These are phyloP conservation scores for Rhizopogon roseolus DNA, from an alignment of 768 basidiomycete genomes.

Conservation along the genomic window DNA sequence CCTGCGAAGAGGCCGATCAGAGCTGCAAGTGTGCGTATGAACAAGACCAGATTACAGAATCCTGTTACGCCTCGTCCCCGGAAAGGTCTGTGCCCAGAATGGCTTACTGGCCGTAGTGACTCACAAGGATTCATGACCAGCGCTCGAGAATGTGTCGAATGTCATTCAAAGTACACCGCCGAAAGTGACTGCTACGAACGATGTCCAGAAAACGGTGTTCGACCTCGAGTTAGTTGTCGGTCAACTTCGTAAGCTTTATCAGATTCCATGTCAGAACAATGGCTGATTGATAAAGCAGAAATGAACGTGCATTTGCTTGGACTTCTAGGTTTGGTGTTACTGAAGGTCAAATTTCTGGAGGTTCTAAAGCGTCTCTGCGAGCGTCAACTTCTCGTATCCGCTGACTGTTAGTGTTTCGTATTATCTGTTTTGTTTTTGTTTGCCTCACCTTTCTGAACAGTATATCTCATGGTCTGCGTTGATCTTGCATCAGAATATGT, in stretches of 20 bases:
- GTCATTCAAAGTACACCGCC: slow-evolving; percentile 6
- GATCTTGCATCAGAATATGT: slow-evolving; percentile 79
- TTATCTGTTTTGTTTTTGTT: neutral
- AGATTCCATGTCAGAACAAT: neutral
- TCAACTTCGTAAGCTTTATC: slow-evolving; percentile 46
- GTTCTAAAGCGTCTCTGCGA: slow-evolving; percentile 59
- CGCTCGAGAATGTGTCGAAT: slow-evolving; percentile 15
- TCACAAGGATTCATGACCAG: slow-evolving; percentile 2
- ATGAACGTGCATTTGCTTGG: slow-evolving; percentile 60
- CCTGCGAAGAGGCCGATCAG: slow-evolving; percentile 9
- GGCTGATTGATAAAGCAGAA: slow-evolving; percentile 30
- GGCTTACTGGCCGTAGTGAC: neutral
- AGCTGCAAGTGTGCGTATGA: slow-evolving; percentile 2
- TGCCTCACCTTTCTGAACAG: slow-evolving; percentile 26
- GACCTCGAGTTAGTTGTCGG: slow-evolving; percentile 33
- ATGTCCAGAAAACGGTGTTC: slow-evolving; percentile 8
- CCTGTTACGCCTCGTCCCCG: slow-evolving; percentile 44
- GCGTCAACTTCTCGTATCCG: slow-evolving; percentile 32
- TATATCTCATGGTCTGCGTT: slow-evolving; percentile 57
- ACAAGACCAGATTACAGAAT: slow-evolving; percentile 20
- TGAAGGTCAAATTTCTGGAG: slow-evolving; percentile 65
- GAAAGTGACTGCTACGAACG: neutral
- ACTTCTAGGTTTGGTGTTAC: slow-evolving; percentile 58
- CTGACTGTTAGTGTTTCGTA: slow-evolving; percentile 39
- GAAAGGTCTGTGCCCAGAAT: slow-evolving; percentile 26